phyloP scores from a whole-genome alignment of 495 filamentous ascomycete species.

The Talaromyces liani region DNA sequence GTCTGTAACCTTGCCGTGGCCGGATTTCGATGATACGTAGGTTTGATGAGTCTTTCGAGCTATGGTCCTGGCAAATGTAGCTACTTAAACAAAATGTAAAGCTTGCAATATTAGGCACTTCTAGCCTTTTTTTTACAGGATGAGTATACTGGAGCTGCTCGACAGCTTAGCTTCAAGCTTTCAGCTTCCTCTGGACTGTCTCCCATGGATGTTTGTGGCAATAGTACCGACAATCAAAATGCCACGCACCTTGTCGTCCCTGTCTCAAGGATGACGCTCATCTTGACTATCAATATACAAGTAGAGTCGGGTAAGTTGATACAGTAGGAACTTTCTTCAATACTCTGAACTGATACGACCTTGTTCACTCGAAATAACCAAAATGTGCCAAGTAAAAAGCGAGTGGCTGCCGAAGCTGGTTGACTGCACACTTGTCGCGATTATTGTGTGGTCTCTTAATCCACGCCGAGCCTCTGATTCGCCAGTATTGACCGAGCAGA shows the following conservation, averaged over 20 bases:
- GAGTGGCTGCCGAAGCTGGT: slow-evolving; percentile 4
- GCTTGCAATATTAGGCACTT: no score
- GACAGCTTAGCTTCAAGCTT: background rate
- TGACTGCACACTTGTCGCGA: slow-evolving; percentile 4
- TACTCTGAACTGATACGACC: no score
- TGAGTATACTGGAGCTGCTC: background rate
- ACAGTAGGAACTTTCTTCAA: no score
- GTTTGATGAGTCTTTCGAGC: background rate
- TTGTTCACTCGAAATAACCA: background rate
- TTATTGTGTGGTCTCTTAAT: slow-evolving; percentile 4
- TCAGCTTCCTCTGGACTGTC: background rate
- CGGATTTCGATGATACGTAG: no score
- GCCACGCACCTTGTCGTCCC: background rate
- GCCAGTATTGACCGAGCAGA: background rate
- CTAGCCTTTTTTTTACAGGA: background rate
- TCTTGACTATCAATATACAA: no score
- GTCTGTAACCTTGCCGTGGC: background rate
- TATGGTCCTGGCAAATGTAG: background rate
- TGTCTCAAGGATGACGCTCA: no score
- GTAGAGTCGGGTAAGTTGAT: no score
- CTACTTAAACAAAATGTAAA: background rate
- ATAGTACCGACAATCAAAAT: background rate
- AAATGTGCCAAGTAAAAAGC: background rate
- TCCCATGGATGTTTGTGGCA: background rate
- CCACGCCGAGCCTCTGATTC: slow-evolving; percentile 1